Base-by-base conservation (phyloP, 371 early-diverging fungal species). In the Mucor circinelloides region DNA sequence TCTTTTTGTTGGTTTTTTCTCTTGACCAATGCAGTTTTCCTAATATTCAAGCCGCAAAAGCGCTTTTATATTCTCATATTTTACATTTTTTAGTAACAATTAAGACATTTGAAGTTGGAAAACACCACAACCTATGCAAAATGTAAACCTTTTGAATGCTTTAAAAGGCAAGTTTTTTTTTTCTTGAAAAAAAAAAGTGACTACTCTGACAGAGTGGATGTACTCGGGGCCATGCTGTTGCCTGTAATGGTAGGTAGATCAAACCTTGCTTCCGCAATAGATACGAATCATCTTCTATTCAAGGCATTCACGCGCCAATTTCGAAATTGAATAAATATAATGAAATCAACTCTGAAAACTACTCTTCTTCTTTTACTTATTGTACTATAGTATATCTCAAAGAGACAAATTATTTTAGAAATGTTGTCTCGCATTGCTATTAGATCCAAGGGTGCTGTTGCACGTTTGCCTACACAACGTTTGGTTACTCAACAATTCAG, bases 161-260 rank as follows among this genome's bases (percentile, higher is more conserved):
- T 69, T 63, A 69, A 59, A 69, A 69, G 69, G 69, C 59, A 69
- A 63, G 64, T 28, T 63, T 63, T 60, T 70, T 70, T 70, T 70
- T 70, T 57, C 21, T 1, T 1, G 5, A 48, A 65, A 70, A 69
- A 69, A 70, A 70, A 61, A 23, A 42, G 76, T 75, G 76, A 75
- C 76, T 75, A 70, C 70, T 72, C 66, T 75, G 76, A 75, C 76
- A 75, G 76, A 75, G 76, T 75, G 76, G 76, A 75, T 67, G 60
- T 66, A 67, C 76, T 75, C 76, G 76, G 76, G 76, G 13, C 70
- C 69, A 27, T 58, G 31, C 60, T 50, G 61, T 69, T 75, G 38
- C 76, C 76, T 75, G 64, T 75, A 75, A 75, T 72, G 73, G 76
- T 65, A 75, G 75, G 72, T 72, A 67, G 75, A 75, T 75, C 75